Percentiles rank a stretch among this genome's conserved stretches.
Evolutionary conservation across 2,329 filamentous ascomycete genomes (phyloP).

Genomic region (Corynespora cassiicola): DNA sequence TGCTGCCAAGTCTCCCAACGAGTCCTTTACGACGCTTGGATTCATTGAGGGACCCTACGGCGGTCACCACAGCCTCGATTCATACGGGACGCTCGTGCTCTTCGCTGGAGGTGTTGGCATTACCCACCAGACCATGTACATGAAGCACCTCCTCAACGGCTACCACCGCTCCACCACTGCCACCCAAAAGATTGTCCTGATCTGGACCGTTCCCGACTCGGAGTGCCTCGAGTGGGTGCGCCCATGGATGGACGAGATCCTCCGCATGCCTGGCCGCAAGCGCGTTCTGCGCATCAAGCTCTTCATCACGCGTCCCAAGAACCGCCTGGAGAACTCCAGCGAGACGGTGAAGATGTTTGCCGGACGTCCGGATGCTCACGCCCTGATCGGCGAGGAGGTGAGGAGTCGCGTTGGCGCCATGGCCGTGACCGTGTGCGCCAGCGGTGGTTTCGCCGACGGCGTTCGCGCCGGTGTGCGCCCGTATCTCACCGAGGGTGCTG

Average conservation of each 20-base stretch:
- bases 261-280: conserved; percentile 64
- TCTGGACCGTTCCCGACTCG: conserved; percentile 80
- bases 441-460: conserved; percentile 68
- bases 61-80: conserved; percentile 72
- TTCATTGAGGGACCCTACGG: conserved; percentile 80
- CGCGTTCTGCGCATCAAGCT: conserved; percentile 67
- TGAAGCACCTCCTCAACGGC: conserved; percentile 74
- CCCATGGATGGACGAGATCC: conserved; percentile 70
- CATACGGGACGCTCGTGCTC: conserved; percentile 79
- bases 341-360: conserved; percentile 67
- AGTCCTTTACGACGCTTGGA: conserved; percentile 68
- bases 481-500: conserved; percentile 57
- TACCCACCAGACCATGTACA: conserved; percentile 78
- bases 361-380: conserved; percentile 62
- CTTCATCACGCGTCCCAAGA: conserved; percentile 67
- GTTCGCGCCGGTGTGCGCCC: conserved; percentile 62
- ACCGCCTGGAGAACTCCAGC: conserved; percentile 63
- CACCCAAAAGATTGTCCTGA: conserved; percentile 73
- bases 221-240: conserved; percentile 70
- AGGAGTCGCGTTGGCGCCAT: conserved; percentile 63
- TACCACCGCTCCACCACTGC: conserved; percentile 73
- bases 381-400: conserved; percentile 65
- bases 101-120: conserved; percentile 84
- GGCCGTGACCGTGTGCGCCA: conserved; percentile 68
- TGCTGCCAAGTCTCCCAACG: conserved; percentile 65